Evolutionary conservation across 352 stramenopile genomes (phyloP), one percentile per base, ranked within the genome.

Genomic region (Pythium brassicae): DNA sequence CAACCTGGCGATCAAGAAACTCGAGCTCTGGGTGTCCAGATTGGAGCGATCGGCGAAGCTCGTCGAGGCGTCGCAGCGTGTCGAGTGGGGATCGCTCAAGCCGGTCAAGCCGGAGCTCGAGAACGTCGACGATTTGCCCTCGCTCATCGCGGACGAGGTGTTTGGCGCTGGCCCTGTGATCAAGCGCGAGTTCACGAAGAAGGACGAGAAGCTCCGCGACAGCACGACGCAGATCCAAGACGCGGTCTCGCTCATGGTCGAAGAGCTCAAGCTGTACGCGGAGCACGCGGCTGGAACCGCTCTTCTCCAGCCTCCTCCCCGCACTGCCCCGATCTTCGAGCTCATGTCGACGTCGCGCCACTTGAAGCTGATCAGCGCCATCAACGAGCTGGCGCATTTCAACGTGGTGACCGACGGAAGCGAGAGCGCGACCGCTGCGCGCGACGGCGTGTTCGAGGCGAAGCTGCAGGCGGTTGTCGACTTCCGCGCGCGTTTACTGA

Each of bases 41-140:
- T 50, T 94, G 17, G 72, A 89, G 59, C 72, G 78, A 49, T 87
- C 84, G 27, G 73, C 86, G 7, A 92, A 91, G 59, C 71, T 92
- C 22, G 66, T 94, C 6, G 84, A 94, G 55, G 80, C 80, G 0
- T 83, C 84, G 3, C 79, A 89, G 29, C 78, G 82, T 26, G 76
- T 94, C 23, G 65, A 90, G 44, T 94, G 84, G 84, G 59, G 72
- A 5, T 66, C 59, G 1, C 47, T 84, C 19, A 57, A 65, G 46
- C 54, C 62, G 46, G 66, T 67, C 59, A 76, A 49, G 56, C 35
- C 71, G 25, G 50, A 72, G 29, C 47, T 74, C 17, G 66, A 74
- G 10, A 64, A 66, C 20, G 44, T 63, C 2, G 50, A 62, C 23
- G 57, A 69, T 27, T 45, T 29, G 14, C 15, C 42, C 10, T 52